These are phyloP conservation scores for Linnemannia schmuckeri DNA, from an alignment of 192 early-diverging fungal species.

Conservation along the genomic window DNA sequence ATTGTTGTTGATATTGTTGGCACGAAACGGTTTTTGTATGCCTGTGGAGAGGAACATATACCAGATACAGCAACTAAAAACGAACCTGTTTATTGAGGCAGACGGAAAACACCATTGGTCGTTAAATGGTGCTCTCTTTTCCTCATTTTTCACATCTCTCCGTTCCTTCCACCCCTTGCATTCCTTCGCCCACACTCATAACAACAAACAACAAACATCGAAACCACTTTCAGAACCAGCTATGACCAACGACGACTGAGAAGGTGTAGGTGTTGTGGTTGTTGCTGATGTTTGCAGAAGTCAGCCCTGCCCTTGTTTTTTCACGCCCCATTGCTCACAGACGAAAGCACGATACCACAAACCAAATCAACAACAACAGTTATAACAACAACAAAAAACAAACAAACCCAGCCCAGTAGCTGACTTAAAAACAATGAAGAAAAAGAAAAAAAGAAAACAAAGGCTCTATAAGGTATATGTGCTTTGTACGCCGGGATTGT, in stretches of 20 bases:
- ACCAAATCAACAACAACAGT: background rate
- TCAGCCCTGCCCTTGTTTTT: background rate
- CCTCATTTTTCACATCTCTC: conserved; percentile 7
- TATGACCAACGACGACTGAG: background rate
- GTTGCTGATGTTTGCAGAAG: background rate
- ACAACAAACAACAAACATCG: background rate
- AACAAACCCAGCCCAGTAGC: background rate
- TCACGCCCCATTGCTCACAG: background rate
- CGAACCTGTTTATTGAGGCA: background rate
- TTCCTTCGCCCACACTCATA: background rate
- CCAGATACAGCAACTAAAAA: background rate
- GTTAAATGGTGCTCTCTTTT: conserved; percentile 15
- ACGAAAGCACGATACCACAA: background rate
- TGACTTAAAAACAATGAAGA: background rate
- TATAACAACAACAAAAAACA: background rate
- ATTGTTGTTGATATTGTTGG: background rate
- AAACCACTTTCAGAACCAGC: background rate
- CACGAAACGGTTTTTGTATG: too few relatives aligned
- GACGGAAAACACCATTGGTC: background rate
- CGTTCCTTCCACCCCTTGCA: conserved; percentile 4
- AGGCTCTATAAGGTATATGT: background rate
- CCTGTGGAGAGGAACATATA: background rate
- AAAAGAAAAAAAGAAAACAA: background rate
- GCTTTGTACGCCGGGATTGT: background rate
- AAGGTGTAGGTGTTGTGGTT: background rate